Base-by-base conservation (phyloP, 768 basidiomycete genomes). In the Calocera cornea region DNA sequence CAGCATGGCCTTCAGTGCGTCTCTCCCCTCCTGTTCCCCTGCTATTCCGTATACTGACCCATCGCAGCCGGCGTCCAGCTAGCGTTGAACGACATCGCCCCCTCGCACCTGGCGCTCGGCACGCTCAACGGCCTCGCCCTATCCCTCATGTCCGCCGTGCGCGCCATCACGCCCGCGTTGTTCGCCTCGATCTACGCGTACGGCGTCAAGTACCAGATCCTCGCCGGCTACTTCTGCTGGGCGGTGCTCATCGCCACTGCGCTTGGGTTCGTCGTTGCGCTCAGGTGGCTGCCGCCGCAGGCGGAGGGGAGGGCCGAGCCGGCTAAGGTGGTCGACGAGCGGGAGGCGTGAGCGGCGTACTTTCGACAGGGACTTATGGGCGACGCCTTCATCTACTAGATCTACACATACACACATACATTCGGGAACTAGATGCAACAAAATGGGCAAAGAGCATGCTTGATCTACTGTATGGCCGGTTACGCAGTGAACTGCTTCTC, bases 51-150 rank as follows among this genome's bases (percentile, higher is more conserved):
- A 27, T 22, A 24, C 19, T 12, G 19, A 33, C 41, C 27, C 1
- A 31, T 34, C 29, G 14, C 54, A 67, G 66, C 66, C 31, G 66
- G 34, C 38, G 50, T 67, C 33, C 66, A 67, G 24, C 66, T 67
- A 40, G 66, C 66, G 22, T 49, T 67, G 8, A 67, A 67, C 66
- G 66, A 67, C 66, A 40, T 63, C 38, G 34, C 49, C 33, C 66
- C 66, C 33, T 38, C 66, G 16, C 66, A 49, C 34, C 54, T 60
- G 1, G 66, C 66, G 5, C 49, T 67, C 19, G 66, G 66, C 16
- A 67, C 66, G 0, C 66, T 67, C 3, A 67, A 67, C 66, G 66
- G 66, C 49, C 34, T 67, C 66, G 66, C 66, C 24, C n/a, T 60
- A 11, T 60, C 49, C 17, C 49, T 67, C 0, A 41, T 54, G 33